Conservation (phyloP, 345 rosid genomes). For the Populus deltoides region DNA sequence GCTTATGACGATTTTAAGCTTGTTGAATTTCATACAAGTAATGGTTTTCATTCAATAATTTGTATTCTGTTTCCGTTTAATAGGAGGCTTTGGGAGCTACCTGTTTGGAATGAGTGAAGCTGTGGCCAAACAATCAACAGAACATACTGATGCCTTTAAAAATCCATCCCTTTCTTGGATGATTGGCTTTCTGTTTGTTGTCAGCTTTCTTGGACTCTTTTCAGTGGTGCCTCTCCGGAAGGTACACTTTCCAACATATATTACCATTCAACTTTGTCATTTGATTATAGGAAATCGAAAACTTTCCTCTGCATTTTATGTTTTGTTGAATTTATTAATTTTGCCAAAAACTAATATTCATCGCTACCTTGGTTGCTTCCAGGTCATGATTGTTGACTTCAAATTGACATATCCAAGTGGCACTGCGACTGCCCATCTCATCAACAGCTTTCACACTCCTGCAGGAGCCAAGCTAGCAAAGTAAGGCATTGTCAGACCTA, state of each 20-base stretch:
- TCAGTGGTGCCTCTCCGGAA: slow-evolving; percentile 34
- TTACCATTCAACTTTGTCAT: neutral
- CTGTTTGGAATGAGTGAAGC: slow-evolving; percentile 32
- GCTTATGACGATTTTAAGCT: neutral
- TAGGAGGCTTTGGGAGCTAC: slow-evolving; percentile 37
- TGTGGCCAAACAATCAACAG: slow-evolving; percentile 22
- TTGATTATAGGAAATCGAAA: neutral
- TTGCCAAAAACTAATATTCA: neutral
- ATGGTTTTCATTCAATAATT: neutral
- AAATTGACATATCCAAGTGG: slow-evolving; percentile 39
- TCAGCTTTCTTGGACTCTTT: slow-evolving; percentile 37
- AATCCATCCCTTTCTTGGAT: slow-evolving; percentile 31
- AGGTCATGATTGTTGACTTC: slow-evolving; percentile 34
- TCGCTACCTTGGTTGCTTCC: neutral
- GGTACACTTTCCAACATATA: slow-evolving; percentile 2
- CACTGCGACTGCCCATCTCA: slow-evolving; percentile 36
- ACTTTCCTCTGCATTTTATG: neutral
- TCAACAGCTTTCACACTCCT: slow-evolving; percentile 39
- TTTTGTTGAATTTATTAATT: neutral
- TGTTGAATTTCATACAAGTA: neutral
- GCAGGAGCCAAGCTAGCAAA: slow-evolving; percentile 36
- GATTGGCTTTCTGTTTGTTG: slow-evolving; percentile 32
- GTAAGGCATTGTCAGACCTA: neutral
- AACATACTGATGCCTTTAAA: slow-evolving; percentile 10
- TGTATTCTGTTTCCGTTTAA: neutral